Evolutionary conservation across 176 grass and related monocot species (phyloP), one percentile per base, ranked within the genome.

Genomic region (Neostapfia colusana): DNA sequence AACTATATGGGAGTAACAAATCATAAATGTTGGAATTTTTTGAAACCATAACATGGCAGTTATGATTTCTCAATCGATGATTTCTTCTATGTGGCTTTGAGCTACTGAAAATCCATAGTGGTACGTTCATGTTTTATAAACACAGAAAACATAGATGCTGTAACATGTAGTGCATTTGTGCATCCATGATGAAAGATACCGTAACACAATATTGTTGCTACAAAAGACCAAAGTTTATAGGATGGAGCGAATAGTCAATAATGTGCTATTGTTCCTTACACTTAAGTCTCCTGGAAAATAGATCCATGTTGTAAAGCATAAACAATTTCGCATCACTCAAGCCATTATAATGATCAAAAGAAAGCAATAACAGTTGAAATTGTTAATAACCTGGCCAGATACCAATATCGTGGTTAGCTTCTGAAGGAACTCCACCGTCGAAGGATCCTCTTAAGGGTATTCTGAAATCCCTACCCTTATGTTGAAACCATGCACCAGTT

Each of bases 401-500:
- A 73, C 67, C 59, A 73, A 88, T 79, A 72, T 82, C 80, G 82
- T 82, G 79, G 57, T 83, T 88, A 78, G 26, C 70, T 82, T 23
- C 56, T 42, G 67, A 73, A 42, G 55, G 10, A 79, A 73, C 81
- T 84, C 49, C 79, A 40, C 72, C 89, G 61, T 80, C 44, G 3
- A 49, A 57, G 83, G 67, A 82, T 18, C 49, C 87, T 72, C 27
- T 83, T 76, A 98, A 85, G 14, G 84, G 85, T 65, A 98, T 89
- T 86, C 73, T 94, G 85, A 98, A 98, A 82, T 98, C 95, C 49
- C 89, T 84, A 2, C 91, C 91, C 64, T 88, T 92, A 73, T 98
- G 92, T 50, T 98, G 95, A 88, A 92, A 90, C 95, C 95, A 98
- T 69, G 86, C 79, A 60, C 89, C 91, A 53, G 91, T 90, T 85